Base-by-base conservation (phyloP, 2,329 filamentous ascomycete species). In the Parafenestella ontariensis region DNA sequence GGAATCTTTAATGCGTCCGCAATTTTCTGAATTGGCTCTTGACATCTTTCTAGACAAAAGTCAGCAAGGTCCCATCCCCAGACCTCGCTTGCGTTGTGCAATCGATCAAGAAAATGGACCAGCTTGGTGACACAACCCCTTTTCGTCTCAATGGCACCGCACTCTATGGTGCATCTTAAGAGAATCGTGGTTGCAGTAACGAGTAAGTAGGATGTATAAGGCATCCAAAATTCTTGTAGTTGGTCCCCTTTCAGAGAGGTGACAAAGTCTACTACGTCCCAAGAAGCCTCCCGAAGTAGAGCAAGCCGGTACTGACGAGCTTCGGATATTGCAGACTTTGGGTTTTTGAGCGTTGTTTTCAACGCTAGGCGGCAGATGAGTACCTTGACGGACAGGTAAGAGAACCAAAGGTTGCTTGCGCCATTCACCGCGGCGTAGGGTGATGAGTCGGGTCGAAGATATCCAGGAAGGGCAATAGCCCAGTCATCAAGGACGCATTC, bases 211-310 rank as follows among this genome's bases (percentile, higher is more conserved):
- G 54, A 61, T 2, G 61, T 62, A 33, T 64, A 66, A 4, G 61
- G 63, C 45, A 64, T 59, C 63, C 63, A 64, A 18, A 66, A 66
- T 21, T 62, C 63, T 10, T 58, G 52, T 11, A 66, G 37, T 6
- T 61, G 57, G 28, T 36, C 23, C 9, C 61, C 52, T 15, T 39
- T 53, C 0, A 66, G 51, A 0, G 48, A 52, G 13, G 41, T 50
- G 20, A 61, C 34, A 21, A 55, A 62, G 17, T 51, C 40, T 3
- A 49, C 36, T 10, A 49, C 53, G 1, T 58, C 48, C 15, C 26
- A 52, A 9, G 60, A 55, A 21, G 58, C 52, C 26, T 58, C 43
- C 43, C 58, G 52, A 3, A 66, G 56, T 29, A 45, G 49, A 0
- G 49, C 31, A 17, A 66, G 58, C 15, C 55, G 46, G 13, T 61